Evolutionary conservation across 352 stramenopile species (phyloP), one percentile per base, ranked within the genome.

Genomic region (Phytopythium chamaehyphon): DNA sequence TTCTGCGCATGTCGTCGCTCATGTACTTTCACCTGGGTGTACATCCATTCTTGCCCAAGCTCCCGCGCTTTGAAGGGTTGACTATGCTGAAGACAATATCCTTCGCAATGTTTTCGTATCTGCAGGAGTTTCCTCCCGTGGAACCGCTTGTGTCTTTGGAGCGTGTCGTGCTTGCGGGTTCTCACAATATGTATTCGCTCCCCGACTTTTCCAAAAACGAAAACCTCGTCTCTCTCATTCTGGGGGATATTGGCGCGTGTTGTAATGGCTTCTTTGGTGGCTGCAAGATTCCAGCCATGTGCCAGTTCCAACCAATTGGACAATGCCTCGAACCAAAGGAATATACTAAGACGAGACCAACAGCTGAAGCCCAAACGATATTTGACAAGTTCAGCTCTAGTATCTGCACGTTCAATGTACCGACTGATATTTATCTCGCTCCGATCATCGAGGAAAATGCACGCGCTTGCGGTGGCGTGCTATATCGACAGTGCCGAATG

Each of bases 1-100:
- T 55, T 18, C 14, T 38, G 6, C 33, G 24, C 7, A 55, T 55
- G 49, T 55, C 49, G 22, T 55, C 49, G 1, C 49, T 55, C 22
- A 42, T 42, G 28, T 55, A 47, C 23, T 28, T 55, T 19, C 49
- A 55, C 14, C 49, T 55, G 1, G 49, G 49, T 4, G 39, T 22
- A 2, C 39, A 48, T n/a, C n/a, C 49, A 9, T 21, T 42, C 21
- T 23, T 55, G 24, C 18, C 28, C 38, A 18, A 9, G 4, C 49
- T 55, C 6, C 49, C 49, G 26, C 40, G 15, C 8, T 55, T 55
- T 26, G 40, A 55, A 21, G 49, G 49, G 2, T 24, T 55, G 8
- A 35, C 37, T 3, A 46, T 37, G 6, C 49, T 55, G 15, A 55
- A 55, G 38, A 47, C 38, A 11, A 47, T 55, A 8, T 46, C 38